Evolutionary conservation across 305 asterid species (phyloP), one percentile per base, ranked within the genome.

Genomic region (Solanum hybrid): DNA sequence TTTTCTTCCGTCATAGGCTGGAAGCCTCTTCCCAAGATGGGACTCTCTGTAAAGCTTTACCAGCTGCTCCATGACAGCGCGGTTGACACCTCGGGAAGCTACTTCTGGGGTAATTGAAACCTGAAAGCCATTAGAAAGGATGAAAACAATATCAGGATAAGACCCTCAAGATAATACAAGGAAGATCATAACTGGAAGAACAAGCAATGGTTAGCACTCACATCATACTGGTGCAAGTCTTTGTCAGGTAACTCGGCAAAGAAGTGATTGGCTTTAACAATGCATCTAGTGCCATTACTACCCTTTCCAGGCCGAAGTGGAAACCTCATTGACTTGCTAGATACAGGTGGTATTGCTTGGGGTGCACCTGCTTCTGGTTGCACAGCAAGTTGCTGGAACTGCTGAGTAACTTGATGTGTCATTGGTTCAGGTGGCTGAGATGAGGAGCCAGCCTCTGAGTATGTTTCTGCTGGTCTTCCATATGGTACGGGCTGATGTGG

Each of bases 1-100:
- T 93, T 97, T 97, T 88, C 99, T 92, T 27, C 99, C 99, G 90
- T 97, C 99, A 92, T 97, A 97, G 14, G 97, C 99, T 60, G 99
- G 98, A 79, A 95, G 96, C 87, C 99, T 94, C 91, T 75, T 94
- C 76, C 96, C 99, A 69, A 97, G 93, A 92, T 96, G 98, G 85
- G 99, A 94, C 42, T 96, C 97, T 90, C 87, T 94, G 87, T 96
- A 95, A 3, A 92, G 91, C 87, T 40, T 94, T 84, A 97, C 99
- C 80, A 97, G 86, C 88, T 97, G 97, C 85, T 76, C 94, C 95
- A 97, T 97, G 78, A 97, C 98, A 89, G 98, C 98, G 4, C 99
- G 95, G 89, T 95, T 95, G 80, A 93, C 97, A 81, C 95, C 97
- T 7, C 98, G 96, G 10, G 95, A 94, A 40, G 97, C 19, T 66